Percentiles rank a stretch among this genome's conserved stretches.
phyloP scores from a whole-genome alignment of 768 basidiomycete species.

The Collybia nuda region DNA sequence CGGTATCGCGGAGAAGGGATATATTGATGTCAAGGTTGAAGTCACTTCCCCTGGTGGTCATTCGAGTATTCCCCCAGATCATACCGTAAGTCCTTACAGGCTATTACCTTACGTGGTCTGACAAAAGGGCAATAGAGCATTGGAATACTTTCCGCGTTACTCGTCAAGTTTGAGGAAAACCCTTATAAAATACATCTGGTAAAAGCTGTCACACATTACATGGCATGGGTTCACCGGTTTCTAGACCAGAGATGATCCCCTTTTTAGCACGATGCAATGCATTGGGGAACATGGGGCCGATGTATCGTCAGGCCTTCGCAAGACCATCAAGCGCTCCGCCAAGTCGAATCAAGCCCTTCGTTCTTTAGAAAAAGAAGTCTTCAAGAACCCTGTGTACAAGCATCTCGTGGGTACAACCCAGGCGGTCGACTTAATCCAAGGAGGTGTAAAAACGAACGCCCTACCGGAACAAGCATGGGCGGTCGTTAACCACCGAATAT shows the following conservation, averaged over 20 bases:
- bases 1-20: conserved; percentile 76
- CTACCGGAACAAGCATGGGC: conserved; percentile 74
- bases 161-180: conserved; percentile 68
- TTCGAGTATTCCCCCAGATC: conserved; percentile 78
- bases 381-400: conserved; percentile 35
- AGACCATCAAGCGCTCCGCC: conserved; percentile 44
- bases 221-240: not conserved
- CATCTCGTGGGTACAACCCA: conserved; percentile 70
- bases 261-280: conserved; percentile 66
- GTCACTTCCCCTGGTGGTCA: conserved; percentile 78
- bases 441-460: conserved; percentile 75
- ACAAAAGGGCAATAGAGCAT: conserved; percentile 54
- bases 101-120: not conserved
- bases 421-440: conserved; percentile 70
- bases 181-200: conserved; percentile 57
- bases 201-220: no score
- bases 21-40: conserved; percentile 59
- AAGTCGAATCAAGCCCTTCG: conserved; percentile 51
- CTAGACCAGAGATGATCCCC: conserved; percentile 56
- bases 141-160: conserved; percentile 72
- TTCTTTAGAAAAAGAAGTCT: conserved; percentile 47
- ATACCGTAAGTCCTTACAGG: conserved; percentile 53
- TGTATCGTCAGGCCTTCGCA: conserved; percentile 47
- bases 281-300: conserved; percentile 58
- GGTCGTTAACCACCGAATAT: conserved; percentile 72